Evolutionary conservation across 805 yeast species (phyloP).

Genomic region (Yamadazyma olivae): DNA sequence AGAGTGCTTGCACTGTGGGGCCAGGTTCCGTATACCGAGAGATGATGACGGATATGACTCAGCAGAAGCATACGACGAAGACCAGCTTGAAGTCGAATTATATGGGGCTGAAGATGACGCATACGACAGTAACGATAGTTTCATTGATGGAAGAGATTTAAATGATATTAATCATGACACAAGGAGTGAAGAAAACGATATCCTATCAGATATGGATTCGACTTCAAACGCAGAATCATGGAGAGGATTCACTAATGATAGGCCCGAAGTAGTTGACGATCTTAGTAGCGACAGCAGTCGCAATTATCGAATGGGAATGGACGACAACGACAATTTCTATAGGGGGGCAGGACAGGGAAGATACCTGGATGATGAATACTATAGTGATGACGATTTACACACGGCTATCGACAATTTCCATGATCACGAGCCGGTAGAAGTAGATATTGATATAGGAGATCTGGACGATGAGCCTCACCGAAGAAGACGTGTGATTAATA

Average conservation of each 20-base stretch:
- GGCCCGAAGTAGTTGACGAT: conserved; percentile 1
- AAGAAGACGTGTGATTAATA: conserved; percentile 3
- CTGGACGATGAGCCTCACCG: conserved; percentile 5
- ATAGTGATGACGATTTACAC: conserved; percentile 17
- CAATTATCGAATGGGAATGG: too few species aligned
- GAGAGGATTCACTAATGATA: conserved; percentile 9
- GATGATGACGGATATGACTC: conserved; percentile 33
- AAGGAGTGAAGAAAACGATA: conserved; percentile 8
- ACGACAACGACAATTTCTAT: not conserved
- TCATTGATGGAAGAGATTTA: conserved; percentile 24
- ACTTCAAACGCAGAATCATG: conserved; percentile 6
- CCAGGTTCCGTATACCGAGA: conserved; percentile 39
- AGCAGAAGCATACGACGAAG: conserved; percentile 35
- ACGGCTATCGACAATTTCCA: conserved; percentile 25
- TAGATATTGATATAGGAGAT: conserved; percentile 10
- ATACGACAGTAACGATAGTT: conserved; percentile 32
- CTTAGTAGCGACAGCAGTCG: conserved; percentile 2
- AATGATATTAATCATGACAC: conserved; percentile 21
- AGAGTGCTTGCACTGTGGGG: conserved; percentile 67
- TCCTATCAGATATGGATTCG: conserved; percentile 7
- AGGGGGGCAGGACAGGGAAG: not conserved
- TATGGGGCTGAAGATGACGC: conserved; percentile 14
- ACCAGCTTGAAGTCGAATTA: conserved; percentile 22
- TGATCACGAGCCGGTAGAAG: conserved; percentile 2
- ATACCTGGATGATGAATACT: conserved; percentile 1